A percentile compares a stretch with the other conserved stretches of the same genome.
Conservation (phyloP, 2,329 filamentous ascomycete species). For the Venturia pyrina region DNA sequence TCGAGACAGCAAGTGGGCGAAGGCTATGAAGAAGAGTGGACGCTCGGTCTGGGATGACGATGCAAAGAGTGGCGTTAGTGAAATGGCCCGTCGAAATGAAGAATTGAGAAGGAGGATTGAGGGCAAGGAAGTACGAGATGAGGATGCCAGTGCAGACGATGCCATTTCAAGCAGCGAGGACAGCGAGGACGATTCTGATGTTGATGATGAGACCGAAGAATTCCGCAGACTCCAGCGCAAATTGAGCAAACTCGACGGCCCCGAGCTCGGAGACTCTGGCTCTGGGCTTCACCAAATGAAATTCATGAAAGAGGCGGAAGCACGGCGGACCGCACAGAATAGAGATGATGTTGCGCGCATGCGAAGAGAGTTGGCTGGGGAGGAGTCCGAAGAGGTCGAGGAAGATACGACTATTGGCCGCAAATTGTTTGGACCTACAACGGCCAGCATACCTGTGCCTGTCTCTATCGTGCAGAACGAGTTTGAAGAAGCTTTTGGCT, state of each 20-base stretch:
- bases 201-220: conserved; percentile 40
- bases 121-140: conserved; percentile 50
- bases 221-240: conserved; percentile 14
- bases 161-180: conserved; percentile 43
- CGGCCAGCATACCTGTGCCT: conserved; percentile 19
- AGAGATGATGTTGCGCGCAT: conserved; percentile 55
- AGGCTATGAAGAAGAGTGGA: conserved; percentile 67
- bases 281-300: conserved; percentile 62
- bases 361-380: conserved; percentile 56
- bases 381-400: conserved; percentile 41
- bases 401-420: conserved; percentile 58
- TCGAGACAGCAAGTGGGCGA: conserved; percentile 86
- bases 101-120: conserved; percentile 72
- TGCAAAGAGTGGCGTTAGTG: conserved; percentile 64
- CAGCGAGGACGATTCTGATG: conserved; percentile 47
- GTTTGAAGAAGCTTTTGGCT: conserved; percentile 50
- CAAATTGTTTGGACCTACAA: conserved; percentile 53
- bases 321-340: conserved; percentile 65
- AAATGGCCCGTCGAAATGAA: conserved; percentile 74
- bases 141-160: conserved; percentile 30
- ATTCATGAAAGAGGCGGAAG: conserved; percentile 90
- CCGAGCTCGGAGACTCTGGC: conserved; percentile 29
- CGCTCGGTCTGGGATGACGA: conserved; percentile 83
- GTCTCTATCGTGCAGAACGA: conserved; percentile 35
- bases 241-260: conserved; percentile 29